Base-by-base conservation (phyloP, 2,329 filamentous ascomycete genomes). In the Aspergillus vadensis region DNA sequence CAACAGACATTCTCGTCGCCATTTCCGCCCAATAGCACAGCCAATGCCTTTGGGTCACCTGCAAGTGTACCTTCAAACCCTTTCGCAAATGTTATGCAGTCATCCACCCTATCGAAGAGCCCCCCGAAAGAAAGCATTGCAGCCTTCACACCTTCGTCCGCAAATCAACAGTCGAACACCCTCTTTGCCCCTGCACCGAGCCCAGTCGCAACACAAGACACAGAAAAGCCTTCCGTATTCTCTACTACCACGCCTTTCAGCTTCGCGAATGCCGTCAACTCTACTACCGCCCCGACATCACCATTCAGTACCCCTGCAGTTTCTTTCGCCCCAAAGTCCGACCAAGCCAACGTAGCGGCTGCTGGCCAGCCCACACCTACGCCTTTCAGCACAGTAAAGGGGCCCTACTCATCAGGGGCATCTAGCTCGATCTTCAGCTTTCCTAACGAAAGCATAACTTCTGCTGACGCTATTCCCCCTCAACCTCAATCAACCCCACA, bases 311-410 rank as follows among this genome's bases (percentile, higher is more conserved):
- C 54, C 57, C 47, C 62, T 21, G 38, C 43, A 17, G 57, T 32
- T 58, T 12, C 39, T 3, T 58, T 56, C 15, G 52, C 55, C 10
- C 48, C 55, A 30, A 57, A 52, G 10, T 27, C 60, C n/a, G 53
- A 60, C 25, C 48, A 65, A 36, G 25, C 44, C 36, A n/a, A 56
- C 43, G 50, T 7, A 4, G 27, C 48, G 14, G 58, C 65, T 63
- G 49, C 62, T 54, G 52, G 58, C 14, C 59, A 67, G 50, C 50
- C 67, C n/a, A 47, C 61, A 12, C 49, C 58, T 36, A 64, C 62
- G 52, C 41, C 65, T 21, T 67, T 64, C 19, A 43, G 59, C 32
- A 50, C 55, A 14, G 38, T 23, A 21, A 67, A 67, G 56, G 10
- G 56, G 19, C 41, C 60, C 9, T 25, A 47, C 5, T 36, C 55